Evolutionary conservation across 768 basidiomycete genomes (phyloP), one percentile per base, ranked within the genome.

Genomic region (Tremella fuciformis): DNA sequence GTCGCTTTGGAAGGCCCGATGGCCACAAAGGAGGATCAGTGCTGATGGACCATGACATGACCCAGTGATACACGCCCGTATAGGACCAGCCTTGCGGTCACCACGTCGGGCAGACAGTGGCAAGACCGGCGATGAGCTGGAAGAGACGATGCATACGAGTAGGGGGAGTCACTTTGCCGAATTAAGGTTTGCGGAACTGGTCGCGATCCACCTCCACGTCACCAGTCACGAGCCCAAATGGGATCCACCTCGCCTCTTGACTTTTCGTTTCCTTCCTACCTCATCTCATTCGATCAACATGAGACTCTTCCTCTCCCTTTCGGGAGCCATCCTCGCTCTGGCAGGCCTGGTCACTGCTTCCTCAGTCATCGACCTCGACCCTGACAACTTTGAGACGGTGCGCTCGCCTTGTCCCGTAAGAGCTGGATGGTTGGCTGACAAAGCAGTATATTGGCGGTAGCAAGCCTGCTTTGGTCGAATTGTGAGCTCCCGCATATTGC

Each of bases 381-480:
- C 87, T 0, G 80, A 81, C 62, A 89, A 87, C 78, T 96, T 91
- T 73, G 86, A 91, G 75, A 65, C 79, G 25, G 75, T 85, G 56
- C 79, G 71, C 58, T 47, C 16, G 1, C 15, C 25, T 39, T 24
- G 21, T 3, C 15, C 21, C n/a, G 16, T 25, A 22, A 13, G 21
- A 19, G 56, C 13, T n/a, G 25, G 22, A 18, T 26, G 25, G 6
- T 50, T 18, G 13, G 40, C 57, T 67, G 53, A 62, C 51, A 19
- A 52, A 2, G 1, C 9, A 69, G 69, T 55, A 58, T 55, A 63
- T 94, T 69, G 91, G 91, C 50, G 78, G 86, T 57, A 89, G 87
- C 55, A 88, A 84, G 70, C 87, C 89, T 55, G 89, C 86, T 68
- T 81, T 92, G 34, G 89, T 94, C 22, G 91, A 93, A 79, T 93